Base-by-base conservation (phyloP, 1,284 basidiomycete genomes). In the Stygiomarasmius scandens region DNA sequence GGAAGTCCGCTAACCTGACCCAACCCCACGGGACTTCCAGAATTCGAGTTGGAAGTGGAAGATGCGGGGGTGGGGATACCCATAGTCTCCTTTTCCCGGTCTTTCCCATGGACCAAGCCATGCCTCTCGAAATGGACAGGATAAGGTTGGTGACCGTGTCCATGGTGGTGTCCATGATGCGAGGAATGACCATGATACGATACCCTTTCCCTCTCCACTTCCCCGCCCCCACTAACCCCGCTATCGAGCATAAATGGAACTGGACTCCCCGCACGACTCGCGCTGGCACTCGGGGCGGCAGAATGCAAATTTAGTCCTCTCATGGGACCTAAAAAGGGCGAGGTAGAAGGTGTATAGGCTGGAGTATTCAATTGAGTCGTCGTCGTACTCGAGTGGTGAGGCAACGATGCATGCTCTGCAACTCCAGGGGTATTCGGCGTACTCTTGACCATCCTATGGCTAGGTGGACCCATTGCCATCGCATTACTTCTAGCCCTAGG, bases 311-410 rank as follows among this genome's bases (percentile, higher is more conserved):
- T 86, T 58, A 92, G 78, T 22, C 84, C 87, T 56, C 89, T 83
- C 69, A 96, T 77, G 3, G 92, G 89, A 0, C 89, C 91, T 19
- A 95, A 81, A 73, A 95, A 94, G 0, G 94, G 93, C 61, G 86
- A 90, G 0, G 90, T 90, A n/a, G 83, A 85, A 1, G 86, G 86
- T 9, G 85, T 87, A 36, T 55, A 61, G 71, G 72, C 60, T 62
- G 74, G 74, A 52, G 76, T 74, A 22, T 63, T 60, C 2, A 34
- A 23, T 27, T 43, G 41, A 14, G 48, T 46, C 19, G 53, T 24
- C 14, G 14, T 36, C 11, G 55, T 8, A 19, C 49, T 49, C n/a
- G 58, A 48, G 14, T 19, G 19, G 29, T n/a, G n/a, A 22, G 32
- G 32, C 29, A 41, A 23, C 19, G 49, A n/a, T 25, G 38, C 12